These are phyloP conservation scores for Suillus clintonianus DNA, from an alignment of 768 basidiomycete genomes.

Conservation along the genomic window DNA sequence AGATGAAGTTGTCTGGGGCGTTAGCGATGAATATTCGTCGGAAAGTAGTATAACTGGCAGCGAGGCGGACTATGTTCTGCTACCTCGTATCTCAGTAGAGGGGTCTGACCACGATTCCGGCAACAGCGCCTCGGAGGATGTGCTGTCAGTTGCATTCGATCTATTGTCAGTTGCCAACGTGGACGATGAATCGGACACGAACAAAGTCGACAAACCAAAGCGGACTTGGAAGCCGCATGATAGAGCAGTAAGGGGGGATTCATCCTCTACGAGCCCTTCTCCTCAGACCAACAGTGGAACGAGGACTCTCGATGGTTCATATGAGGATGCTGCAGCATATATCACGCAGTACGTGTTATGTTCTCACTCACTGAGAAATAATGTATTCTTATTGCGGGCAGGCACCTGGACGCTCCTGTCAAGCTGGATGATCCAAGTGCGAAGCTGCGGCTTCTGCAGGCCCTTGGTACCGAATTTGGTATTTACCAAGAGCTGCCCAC, in stretches of 20 bases:
- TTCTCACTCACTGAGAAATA: neutral
- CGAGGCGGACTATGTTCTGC: slow-evolving; percentile 25
- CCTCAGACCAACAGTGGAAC: slow-evolving; percentile 12
- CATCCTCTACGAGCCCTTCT: slow-evolving; percentile 2
- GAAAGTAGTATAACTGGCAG: slow-evolving; percentile 5
- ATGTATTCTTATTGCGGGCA: slow-evolving; percentile 6
- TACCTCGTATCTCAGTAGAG: slow-evolving; percentile 4
- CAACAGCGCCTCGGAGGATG: slow-evolving; percentile 11
- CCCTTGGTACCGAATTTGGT: slow-evolving; percentile 80
- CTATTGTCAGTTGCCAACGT: slow-evolving; percentile 17
- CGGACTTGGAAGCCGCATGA: too few species aligned
- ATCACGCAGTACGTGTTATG: slow-evolving; percentile 24
- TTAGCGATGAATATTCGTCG: slow-evolving; percentile 1
- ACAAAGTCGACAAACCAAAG: neutral
- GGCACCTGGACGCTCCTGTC: slow-evolving; percentile 23
- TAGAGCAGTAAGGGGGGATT: neutral
- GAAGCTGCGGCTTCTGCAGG: slow-evolving; percentile 66
- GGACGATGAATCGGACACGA: neutral
- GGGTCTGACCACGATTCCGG: neutral
- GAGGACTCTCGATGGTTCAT: slow-evolving; percentile 19
- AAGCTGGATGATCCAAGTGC: slow-evolving; percentile 4
- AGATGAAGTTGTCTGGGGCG: slow-evolving; percentile 24
- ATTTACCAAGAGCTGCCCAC: slow-evolving; percentile 51
- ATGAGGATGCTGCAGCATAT: slow-evolving; percentile 26
- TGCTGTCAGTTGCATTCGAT: slow-evolving; percentile 16